Evolutionary conservation across 257 asterid genomes (phyloP).

Genomic region (Catharanthus roseus): DNA sequence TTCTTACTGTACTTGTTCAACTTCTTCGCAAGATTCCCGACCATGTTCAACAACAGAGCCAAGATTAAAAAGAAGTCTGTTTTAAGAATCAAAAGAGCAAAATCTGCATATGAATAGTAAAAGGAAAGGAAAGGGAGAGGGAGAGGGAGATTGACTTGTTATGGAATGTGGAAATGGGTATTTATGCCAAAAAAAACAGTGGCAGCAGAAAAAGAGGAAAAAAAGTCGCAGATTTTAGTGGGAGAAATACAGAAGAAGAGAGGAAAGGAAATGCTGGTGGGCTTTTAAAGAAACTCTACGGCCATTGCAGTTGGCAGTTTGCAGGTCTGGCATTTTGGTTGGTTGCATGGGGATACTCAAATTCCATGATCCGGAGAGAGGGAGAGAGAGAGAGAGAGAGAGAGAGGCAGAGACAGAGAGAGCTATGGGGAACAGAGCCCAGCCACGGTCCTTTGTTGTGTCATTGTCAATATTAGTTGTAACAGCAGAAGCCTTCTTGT

Average conservation of each 20-base stretch:
- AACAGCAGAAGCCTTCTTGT: conserved; percentile 10
- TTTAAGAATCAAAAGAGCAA: too few relatives aligned
- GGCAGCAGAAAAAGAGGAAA: neutral
- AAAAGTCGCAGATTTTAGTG: neutral
- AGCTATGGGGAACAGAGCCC: conserved; percentile 16
- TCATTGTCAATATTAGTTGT: conserved; percentile 52
- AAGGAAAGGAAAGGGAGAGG: conserved; percentile 4
- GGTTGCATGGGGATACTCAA: conserved; percentile 54
- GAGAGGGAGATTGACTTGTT: neutral
- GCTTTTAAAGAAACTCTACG: conserved; percentile 26
- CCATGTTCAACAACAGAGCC: neutral
- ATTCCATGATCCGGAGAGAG: conserved; percentile 49
- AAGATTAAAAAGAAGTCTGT: too few relatives aligned
- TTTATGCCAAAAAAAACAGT: neutral
- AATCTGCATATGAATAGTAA: too few relatives aligned
- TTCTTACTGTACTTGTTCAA: conserved; percentile 32
- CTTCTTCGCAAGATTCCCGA: conserved; percentile 28
- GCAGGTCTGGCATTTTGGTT: conserved; percentile 6
- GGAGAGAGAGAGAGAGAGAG: conserved; percentile 14
- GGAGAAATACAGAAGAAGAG: conserved; percentile 2
- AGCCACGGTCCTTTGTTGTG: conserved; percentile 23
- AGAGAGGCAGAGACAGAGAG: conserved; percentile 15
- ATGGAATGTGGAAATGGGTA: neutral
- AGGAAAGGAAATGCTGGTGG: conserved; percentile 18
- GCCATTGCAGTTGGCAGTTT: conserved; percentile 6